These are phyloP conservation scores for Penicillium paxilli DNA, from an alignment of 495 filamentous ascomycete species.

Conservation along the genomic window DNA sequence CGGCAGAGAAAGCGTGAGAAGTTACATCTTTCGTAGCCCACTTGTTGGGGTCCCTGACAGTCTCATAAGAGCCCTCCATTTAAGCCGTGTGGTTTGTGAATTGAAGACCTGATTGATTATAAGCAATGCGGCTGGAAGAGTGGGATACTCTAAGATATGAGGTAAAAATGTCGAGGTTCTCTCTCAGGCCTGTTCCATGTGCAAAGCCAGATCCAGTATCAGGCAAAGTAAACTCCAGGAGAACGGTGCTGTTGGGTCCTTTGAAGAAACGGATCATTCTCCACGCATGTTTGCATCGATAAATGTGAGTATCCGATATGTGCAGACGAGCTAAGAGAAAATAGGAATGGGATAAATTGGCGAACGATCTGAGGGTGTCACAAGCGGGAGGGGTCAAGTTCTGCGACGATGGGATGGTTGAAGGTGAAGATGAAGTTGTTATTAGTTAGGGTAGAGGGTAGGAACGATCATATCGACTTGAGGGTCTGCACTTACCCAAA, in stretches of 20 bases:
- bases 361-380: not conserved
- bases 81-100: not conserved
- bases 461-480: too few species aligned
- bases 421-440: too few species aligned
- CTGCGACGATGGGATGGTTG: not conserved
- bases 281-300: not conserved
- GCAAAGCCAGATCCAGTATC: too few species aligned
- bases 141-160: too few species aligned
- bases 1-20: not conserved
- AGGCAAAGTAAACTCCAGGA: too few species aligned
- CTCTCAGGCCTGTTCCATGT: too few species aligned
- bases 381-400: too few species aligned
- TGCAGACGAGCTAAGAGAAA: not conserved
- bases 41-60: not conserved
- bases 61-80: not conserved
- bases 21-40: conserved; percentile 71
- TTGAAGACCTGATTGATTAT: not conserved
- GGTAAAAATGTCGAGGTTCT: too few species aligned
- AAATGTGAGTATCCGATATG: not conserved
- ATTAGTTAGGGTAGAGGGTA: too few species aligned
- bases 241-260: not conserved
- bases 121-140: too few species aligned
- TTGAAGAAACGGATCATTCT: too few species aligned
- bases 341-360: not conserved
- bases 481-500: too few species aligned